Conservation (phyloP, 2,329 filamentous ascomycete species). For the Drechslerella stenobrocha region DNA sequence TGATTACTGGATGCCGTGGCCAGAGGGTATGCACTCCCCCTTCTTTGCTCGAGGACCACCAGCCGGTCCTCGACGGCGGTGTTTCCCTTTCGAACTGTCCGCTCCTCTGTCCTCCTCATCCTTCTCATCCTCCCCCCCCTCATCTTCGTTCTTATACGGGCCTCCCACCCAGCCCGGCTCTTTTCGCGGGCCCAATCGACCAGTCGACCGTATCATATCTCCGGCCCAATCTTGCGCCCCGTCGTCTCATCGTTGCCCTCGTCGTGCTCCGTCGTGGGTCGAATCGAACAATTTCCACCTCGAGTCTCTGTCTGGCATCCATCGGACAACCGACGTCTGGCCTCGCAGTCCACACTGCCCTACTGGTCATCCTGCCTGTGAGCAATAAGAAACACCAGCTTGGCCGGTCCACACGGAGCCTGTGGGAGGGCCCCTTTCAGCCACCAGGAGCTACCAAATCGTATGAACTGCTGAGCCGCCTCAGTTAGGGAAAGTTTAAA, state of each 20-base stretch:
- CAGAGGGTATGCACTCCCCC: constrained; percentile 18
- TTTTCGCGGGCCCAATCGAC: constrained; percentile 18
- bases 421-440: constrained; percentile 1
- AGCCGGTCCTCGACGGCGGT: no score
- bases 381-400: neutral
- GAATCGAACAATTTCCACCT: constrained; percentile 6
- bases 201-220: constrained; percentile 19
- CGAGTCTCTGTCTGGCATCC: constrained; percentile 14
- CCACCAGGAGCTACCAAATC: constrained; percentile 22
- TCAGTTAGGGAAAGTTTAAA: constrained; percentile 4
- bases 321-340: neutral
- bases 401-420: neutral
- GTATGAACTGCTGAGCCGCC: constrained; percentile 45
- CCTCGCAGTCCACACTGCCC: neutral
- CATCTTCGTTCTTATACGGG: constrained; percentile 18
- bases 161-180: constrained; percentile 16
- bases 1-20: neutral
- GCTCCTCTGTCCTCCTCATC: constrained; percentile 6
- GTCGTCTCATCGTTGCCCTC: neutral
- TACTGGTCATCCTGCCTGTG: constrained; percentile 3
- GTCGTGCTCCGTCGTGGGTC: neutral
- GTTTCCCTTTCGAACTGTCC: constrained; percentile 5
- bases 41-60: constrained; percentile 9
- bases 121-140: constrained; percentile 1
- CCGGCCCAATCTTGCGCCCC: neutral